Evolutionary conservation across 2,329 filamentous ascomycete genomes (phyloP).

Genomic region (Zymoseptoria pseudotritici): DNA sequence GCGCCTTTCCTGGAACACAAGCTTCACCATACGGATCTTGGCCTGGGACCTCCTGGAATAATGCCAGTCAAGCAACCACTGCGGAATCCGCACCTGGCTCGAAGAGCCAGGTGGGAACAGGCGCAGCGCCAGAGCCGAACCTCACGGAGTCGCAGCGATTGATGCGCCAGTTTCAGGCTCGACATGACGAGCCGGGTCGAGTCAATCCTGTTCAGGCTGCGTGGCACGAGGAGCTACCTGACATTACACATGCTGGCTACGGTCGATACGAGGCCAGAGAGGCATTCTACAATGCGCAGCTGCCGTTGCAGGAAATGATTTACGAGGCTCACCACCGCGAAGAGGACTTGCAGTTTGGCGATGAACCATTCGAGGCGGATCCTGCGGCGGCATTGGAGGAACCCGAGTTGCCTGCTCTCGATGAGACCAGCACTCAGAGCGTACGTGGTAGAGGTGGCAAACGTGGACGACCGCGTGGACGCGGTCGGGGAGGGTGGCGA

Average conservation of each 20-base stretch:
- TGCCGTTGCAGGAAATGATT: background rate
- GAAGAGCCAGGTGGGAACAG: background rate
- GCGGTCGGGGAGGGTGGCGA: slow-evolving; percentile 24
- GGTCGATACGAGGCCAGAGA: background rate
- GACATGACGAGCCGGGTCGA: background rate
- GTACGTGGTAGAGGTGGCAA: slow-evolving; percentile 1
- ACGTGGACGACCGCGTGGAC: slow-evolving; percentile 17
- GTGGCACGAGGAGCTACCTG: background rate
- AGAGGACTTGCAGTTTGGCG: background rate
- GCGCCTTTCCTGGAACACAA: slow-evolving; percentile 1
- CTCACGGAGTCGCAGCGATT: background rate
- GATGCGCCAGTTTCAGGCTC: background rate
- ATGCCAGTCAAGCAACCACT: background rate
- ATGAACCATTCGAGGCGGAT: background rate
- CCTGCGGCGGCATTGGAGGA: background rate
- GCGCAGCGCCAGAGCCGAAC: background rate
- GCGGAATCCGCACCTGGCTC: background rate
- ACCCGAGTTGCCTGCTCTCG: background rate
- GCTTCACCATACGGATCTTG: background rate
- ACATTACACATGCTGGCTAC: background rate
- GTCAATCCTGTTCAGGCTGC: background rate
- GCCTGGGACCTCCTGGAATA: background rate
- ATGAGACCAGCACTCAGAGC: background rate
- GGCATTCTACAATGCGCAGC: background rate
- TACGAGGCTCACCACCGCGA: background rate